These are phyloP conservation scores for Hypoxylon sp. DNA, from an alignment of 2,329 filamentous ascomycete species.

Conservation along the genomic window DNA sequence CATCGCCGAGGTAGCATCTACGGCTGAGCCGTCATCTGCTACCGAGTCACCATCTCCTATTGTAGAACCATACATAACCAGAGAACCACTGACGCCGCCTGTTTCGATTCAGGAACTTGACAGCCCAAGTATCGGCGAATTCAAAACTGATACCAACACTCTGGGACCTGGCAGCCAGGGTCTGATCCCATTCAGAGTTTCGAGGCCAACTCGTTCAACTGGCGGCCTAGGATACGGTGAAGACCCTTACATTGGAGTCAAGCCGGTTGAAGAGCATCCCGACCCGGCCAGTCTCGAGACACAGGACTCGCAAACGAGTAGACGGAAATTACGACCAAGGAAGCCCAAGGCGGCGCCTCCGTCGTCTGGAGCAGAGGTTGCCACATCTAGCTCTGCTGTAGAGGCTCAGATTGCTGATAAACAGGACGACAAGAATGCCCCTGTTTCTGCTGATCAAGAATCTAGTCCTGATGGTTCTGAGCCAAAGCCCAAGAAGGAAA, in stretches of 20 bases:
- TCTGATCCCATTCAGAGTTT: conserved; percentile 19
- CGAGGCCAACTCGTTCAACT: neutral
- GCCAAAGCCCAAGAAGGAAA: conserved; percentile 37
- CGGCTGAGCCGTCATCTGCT: neutral
- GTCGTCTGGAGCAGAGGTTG: neutral
- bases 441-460: neutral
- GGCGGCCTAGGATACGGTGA: neutral
- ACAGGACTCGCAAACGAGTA: neutral
- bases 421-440: neutral
- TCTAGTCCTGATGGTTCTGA: conserved; percentile 1
- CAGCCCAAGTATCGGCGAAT: conserved; percentile 4
- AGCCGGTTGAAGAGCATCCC: neutral
- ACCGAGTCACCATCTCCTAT: neutral
- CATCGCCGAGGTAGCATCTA: neutral
- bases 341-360: neutral
- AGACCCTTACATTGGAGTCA: neutral
- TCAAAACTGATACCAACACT: neutral
- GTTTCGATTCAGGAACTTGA: neutral
- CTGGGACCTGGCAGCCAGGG: neutral
- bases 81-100: neutral
- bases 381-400: neutral
- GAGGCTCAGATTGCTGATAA: neutral
- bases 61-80: neutral
- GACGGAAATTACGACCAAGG: conserved; percentile 26
- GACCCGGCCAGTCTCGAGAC: neutral